Base-by-base conservation (phyloP, 2,329 filamentous ascomycete genomes). In the Cladosporium sp. region DNA sequence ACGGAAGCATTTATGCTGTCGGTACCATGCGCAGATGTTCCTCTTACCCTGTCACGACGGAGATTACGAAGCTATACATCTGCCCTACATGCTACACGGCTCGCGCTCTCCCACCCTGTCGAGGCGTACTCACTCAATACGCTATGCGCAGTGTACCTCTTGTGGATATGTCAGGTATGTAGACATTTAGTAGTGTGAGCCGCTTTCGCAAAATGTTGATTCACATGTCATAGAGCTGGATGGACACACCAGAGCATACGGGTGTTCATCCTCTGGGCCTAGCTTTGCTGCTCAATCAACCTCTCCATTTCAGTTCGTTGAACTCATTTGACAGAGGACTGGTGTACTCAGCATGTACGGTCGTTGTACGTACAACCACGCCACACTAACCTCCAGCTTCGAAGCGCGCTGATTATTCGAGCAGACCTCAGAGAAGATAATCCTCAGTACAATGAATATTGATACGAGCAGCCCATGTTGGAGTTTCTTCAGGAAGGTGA, bases 1-100 rank as follows among this genome's bases (percentile, higher is more conserved):
- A 58, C 55, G 2, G 29, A 58, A 10, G 55, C 55, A 14, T 58
- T 58, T 10, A 58, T 58, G 55, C 33, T 58, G 29, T n/a, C 55
- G 29, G 14, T 40, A 40, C 55, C 55, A 40, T 58, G 33, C 16
- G 16, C 55, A 16, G 55, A 58, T 1, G 33, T 58, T 1, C 5
- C 55, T 26, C 23, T 40, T 18, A 58, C 55, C 55, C 28, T 58
- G 16, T 58, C 33, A 14, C 33, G n/a, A 5, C 55, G 35, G 23
- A 40, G 55, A 40, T 28, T 58, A 21, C 31, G 55, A 7, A 58
- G 55, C 14, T 58, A 58, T 21, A 26, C 55, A 33, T 31, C 55
- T 16, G 55, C 55, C 12, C 23, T 58, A 2, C 4, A 33, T 8
- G 55, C 55, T 40, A 58, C 55, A 5, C 55, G 55, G 14, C 21